Conservation (phyloP, 805 yeast genomes). For the Candida corydali region DNA sequence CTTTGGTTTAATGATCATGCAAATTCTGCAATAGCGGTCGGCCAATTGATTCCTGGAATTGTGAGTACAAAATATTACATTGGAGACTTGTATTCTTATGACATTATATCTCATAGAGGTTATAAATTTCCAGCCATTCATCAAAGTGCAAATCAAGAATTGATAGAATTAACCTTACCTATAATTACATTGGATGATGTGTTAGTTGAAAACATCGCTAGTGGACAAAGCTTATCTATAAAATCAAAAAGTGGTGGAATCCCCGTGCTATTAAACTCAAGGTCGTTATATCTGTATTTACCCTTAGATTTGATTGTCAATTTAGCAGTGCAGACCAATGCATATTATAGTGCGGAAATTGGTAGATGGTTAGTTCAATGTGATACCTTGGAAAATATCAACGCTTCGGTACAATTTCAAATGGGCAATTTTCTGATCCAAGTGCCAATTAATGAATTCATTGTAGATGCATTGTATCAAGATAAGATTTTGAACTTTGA, state of each 20-base stretch:
- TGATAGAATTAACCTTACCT: constrained; percentile 22
- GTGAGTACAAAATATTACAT: constrained; percentile 44
- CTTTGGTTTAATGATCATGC: constrained; percentile 21
- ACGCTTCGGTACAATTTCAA: constrained; percentile 50
- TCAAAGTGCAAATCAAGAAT: constrained; percentile 9
- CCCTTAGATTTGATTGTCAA: constrained; percentile 56
- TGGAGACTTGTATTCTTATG: constrained; percentile 48
- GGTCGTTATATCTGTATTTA: constrained; percentile 45
- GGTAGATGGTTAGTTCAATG: constrained; percentile 64
- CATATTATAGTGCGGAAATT: constrained; percentile 47
- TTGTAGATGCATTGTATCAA: constrained; percentile 33
- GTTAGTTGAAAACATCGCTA: constrained; percentile 22
- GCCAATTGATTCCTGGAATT: constrained; percentile 52
- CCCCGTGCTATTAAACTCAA: constrained; percentile 59
- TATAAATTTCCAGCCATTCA: constrained; percentile 41
- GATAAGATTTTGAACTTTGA: constrained; percentile 43
- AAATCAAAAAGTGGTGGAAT: constrained; percentile 25
- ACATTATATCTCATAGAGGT: constrained; percentile 44
- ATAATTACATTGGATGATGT: constrained; percentile 23
- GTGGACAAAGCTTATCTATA: constrained; percentile 34
- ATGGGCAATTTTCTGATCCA: constrained; percentile 50
- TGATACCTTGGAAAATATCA: constrained; percentile 36
- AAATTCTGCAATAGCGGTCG: constrained; percentile 14
- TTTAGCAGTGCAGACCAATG: constrained; percentile 67
- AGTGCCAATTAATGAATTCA: constrained; percentile 47